Evolutionary conservation across 345 rosid species (phyloP).

Genomic region (Clarkia xantiana): DNA sequence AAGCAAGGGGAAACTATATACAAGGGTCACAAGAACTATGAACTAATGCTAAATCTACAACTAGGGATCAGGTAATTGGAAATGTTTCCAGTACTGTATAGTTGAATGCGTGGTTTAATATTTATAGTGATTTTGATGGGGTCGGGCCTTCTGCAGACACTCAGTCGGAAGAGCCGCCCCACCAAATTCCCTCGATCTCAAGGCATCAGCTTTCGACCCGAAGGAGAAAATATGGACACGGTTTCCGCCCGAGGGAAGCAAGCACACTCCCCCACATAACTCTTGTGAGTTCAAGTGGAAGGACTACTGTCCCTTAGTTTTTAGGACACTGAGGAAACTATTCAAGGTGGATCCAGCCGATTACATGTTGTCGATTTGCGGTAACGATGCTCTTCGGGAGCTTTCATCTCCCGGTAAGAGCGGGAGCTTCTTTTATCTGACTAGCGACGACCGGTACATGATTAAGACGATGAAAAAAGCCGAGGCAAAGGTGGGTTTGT

Average conservation of each 20-base stretch:
- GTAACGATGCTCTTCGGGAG: constrained; percentile 83
- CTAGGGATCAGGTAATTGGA: constrained; percentile 35
- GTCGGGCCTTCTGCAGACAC: constrained; percentile 33
- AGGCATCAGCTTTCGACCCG: too few relatives aligned
- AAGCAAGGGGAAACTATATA: constrained; percentile 79
- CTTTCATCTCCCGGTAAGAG: constrained; percentile 97
- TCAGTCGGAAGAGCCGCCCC: constrained; percentile 85
- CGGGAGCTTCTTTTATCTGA: constrained; percentile 88
- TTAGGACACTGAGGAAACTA: constrained; percentile 76
- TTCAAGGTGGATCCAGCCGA: too few relatives aligned
- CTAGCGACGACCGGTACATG: constrained; percentile 87
- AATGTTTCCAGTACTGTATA: not conserved
- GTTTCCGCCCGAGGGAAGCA: constrained; percentile 83
- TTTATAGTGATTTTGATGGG: too few relatives aligned
- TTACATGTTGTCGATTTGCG: constrained; percentile 88
- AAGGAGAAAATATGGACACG: constrained; percentile 92
- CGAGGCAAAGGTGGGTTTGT: constrained; percentile 48
- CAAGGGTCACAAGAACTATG: constrained; percentile 84
- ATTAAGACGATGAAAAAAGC: constrained; percentile 88
- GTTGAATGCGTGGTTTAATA: too few relatives aligned
- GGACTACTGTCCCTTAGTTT: constrained; percentile 77
- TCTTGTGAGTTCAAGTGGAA: constrained; percentile 85
- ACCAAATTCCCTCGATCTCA: constrained; percentile 50
- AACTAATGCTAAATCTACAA: constrained; percentile 73
- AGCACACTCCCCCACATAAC: constrained; percentile 84